Evolutionary conservation across 768 basidiomycete genomes (phyloP), one percentile per base, ranked within the genome.

Genomic region (Mycena metata): DNA sequence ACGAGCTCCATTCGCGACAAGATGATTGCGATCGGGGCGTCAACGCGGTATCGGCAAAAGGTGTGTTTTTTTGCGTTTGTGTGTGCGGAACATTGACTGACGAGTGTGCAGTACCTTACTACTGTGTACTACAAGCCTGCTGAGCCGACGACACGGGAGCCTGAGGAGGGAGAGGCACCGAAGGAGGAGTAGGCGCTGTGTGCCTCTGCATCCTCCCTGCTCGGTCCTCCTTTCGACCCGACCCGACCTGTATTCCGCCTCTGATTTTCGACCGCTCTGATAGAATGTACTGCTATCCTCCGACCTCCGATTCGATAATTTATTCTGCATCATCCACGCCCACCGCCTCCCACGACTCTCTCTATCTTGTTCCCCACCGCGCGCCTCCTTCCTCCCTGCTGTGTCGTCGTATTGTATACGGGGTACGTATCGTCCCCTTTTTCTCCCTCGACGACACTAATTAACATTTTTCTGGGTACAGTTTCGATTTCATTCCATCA

Each of bases 1-100:
- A 93, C 92, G 67, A 91, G 90, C 69, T 91, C 92, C 43, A 94
- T 94, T 72, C 85, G 88, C 74, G 91, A 91, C 75, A 91, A 91
- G 16, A 90, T 91, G 50, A 79, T 93, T 42, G 91, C 91, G 35
- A 91, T 94, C 13, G 91, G 89, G 19, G 90, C 88, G 59, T 93
- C 92, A 58, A 92, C 89, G 62, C 80, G 92, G 70, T 94, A 94
- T 79, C 83, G 87, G 76, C 85, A 89, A 79, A 94, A 94, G 89
- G 92, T 93, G 75, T 8, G 42, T 59, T 57, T 52, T n/a, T 54
- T 49, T 55, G 6, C 42, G 17, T 39, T 47, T 5, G 2, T n/a
- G 15, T 15, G 23, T 19, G 43, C 3, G 9, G 9, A 23, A 12
- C 24, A 19, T n/a, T 30, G 12, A 15, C 19, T 60, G 45, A 42